Base-by-base conservation (phyloP, 352 stramenopile genomes). In the Phytophthora kernoviae region DNA sequence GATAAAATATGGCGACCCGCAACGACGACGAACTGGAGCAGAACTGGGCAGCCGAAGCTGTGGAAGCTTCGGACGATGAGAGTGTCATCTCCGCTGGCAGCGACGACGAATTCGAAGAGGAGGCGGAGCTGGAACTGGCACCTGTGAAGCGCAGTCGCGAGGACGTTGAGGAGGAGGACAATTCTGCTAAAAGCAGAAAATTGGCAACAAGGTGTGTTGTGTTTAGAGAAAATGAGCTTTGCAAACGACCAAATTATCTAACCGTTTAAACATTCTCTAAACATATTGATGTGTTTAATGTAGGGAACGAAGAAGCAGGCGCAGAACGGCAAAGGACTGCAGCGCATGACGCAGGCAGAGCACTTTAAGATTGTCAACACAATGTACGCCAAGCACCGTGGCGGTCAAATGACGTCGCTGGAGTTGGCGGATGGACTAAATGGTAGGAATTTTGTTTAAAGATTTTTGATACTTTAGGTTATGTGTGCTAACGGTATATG, bases 361-460 rank as follows among this genome's bases (percentile, higher is more conserved):
- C 83, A 90, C 68, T 94, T 92, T 53, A 85, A 90, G 54, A 81
- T 96, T 57, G 74, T 94, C 8, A 92, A 93, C 50, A 77, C 92
- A 39, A 65, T 82, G 27, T 94, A 91, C 62, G 75, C 47, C 18
- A 94, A 91, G 72, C 59, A 90, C 52, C 84, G 83, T 21, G 84
- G 87, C 40, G 81, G 83, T 1, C 75, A 89, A 36, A 81, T 96
- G 80, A 94, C 87, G 50, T 80, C 80, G 27, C 68, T 93, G n/a
- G 87, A 96, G 68, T 64, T 94, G 39, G 83, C 84, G 1, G 77
- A 94, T 21, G 84, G 80, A 49, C 73, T 96, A 17, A 89, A 86
- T 54, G 85, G 82, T 94, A 42, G 27, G 65, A 53, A 12, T 14
- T 5, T 42, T 1, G 15, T 49, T 5, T 34, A 34, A 22, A 18